These are phyloP conservation scores for Penicillium freii DNA, from an alignment of 2,329 filamentous ascomycete species.

Conservation along the genomic window DNA sequence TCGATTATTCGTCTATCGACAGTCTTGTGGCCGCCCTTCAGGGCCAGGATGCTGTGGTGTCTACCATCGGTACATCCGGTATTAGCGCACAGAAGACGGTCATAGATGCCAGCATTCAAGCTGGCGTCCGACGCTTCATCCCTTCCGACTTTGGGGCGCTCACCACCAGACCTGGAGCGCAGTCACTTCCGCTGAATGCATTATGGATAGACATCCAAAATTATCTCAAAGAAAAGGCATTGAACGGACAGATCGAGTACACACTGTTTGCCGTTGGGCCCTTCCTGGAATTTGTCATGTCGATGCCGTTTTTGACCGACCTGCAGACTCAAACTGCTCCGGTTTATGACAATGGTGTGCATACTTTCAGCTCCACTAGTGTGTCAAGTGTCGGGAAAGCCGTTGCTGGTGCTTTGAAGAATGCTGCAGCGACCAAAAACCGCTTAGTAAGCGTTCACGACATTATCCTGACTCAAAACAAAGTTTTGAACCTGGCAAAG, in stretches of 20 bases:
- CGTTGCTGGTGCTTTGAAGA: background rate
- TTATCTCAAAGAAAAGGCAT: constrained; percentile 4
- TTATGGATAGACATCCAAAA: background rate
- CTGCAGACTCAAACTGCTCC: background rate
- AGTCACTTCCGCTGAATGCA: background rate
- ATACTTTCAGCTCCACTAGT: constrained; percentile 3
- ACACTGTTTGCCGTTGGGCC: constrained; percentile 6
- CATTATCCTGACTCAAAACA: background rate
- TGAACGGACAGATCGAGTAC: constrained; percentile 2
- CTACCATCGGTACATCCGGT: background rate
- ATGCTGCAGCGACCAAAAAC: background rate
- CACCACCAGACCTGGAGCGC: background rate
- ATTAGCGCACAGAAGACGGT: background rate
- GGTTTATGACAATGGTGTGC: background rate
- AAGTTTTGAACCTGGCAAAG: constrained; percentile 1
- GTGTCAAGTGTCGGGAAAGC: constrained; percentile 2
- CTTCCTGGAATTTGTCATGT: constrained; percentile 11
- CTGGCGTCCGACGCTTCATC: background rate
- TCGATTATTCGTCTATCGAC: constrained; percentile 5
- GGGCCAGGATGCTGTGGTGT: background rate
- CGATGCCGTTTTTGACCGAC: constrained; percentile 7
- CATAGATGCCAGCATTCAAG: constrained; percentile 4
- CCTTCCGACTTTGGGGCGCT: constrained; percentile 1
- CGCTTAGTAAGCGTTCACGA: constrained; percentile 2
- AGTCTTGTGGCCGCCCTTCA: background rate